phyloP scores from a whole-genome alignment of 176 grass and related monocot genomes.

The Avena atlantica region DNA sequence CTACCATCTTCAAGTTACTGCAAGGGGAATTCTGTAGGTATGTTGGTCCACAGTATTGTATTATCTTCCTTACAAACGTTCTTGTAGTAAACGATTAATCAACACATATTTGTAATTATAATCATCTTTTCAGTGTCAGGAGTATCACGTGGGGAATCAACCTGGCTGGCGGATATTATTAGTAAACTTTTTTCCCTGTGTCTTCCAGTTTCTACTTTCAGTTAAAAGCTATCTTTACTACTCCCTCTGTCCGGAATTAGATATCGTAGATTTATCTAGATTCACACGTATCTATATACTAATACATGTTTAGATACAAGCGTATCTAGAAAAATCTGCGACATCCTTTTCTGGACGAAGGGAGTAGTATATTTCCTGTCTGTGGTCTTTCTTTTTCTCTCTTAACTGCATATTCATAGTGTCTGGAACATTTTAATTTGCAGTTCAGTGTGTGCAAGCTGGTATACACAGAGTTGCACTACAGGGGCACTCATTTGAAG shows the following conservation, averaged over 20 bases:
- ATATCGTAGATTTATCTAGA: no score
- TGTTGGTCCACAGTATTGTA: background rate
- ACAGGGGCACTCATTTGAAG: background rate
- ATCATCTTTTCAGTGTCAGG: background rate
- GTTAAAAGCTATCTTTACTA: background rate
- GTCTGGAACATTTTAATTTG: background rate
- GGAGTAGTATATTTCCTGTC: background rate
- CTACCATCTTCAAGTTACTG: constrained; percentile 27
- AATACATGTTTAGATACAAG: no score
- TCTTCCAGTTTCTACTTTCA: background rate
- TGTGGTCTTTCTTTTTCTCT: background rate
- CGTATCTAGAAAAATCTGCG: no score
- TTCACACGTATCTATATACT: no score
- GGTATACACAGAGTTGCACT: background rate
- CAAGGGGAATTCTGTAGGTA: constrained; percentile 7
- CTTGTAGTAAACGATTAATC: background rate
- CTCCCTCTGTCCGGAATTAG: no score
- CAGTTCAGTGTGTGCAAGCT: background rate
- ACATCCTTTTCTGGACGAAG: no score
- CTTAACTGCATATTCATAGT: background rate
- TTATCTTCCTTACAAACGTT: background rate
- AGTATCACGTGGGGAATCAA: background rate
- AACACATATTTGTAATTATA: background rate
- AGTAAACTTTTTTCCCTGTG: background rate
- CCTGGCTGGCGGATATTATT: constrained; percentile 11